These are phyloP conservation scores for Venturia nashicola DNA, from an alignment of 2,329 filamentous ascomycete genomes.

Conservation along the genomic window DNA sequence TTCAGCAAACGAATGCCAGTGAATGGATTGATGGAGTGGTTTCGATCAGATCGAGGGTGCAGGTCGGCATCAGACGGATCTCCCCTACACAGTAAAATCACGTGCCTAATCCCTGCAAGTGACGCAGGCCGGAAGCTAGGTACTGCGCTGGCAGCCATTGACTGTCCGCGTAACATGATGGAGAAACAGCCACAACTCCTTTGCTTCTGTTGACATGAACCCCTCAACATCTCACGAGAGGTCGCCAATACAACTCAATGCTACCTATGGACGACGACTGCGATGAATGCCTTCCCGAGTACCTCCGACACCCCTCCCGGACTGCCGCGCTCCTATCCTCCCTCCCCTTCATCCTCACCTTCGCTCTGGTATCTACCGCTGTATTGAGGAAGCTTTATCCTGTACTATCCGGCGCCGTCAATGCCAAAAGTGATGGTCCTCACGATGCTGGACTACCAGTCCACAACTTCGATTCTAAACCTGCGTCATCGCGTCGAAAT, in stretches of 20 bases:
- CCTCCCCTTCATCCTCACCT: constrained; percentile 59
- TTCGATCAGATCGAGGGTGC: background rate
- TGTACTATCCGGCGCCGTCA: constrained; percentile 48
- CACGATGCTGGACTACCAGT: constrained; percentile 12
- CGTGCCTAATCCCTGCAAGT: background rate
- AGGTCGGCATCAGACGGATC: no score
- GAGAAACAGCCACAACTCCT: background rate
- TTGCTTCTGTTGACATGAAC: background rate
- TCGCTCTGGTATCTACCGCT: constrained; percentile 48
- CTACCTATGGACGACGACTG: constrained; percentile 32
- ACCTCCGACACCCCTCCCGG: constrained; percentile 24
- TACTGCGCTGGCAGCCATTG: no score
- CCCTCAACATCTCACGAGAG: background rate
- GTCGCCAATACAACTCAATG: background rate
- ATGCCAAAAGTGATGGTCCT: constrained; percentile 19
- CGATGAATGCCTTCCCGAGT: constrained; percentile 46
- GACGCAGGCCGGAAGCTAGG: background rate
- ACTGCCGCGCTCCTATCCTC: constrained; percentile 47
- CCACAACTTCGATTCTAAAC: constrained; percentile 12
- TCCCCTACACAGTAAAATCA: background rate
- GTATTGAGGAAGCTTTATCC: constrained; percentile 62
- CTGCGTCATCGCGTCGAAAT: constrained; percentile 10
- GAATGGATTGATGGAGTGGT: background rate
- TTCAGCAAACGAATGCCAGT: background rate
- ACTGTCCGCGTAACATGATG: background rate